Evolutionary conservation across 768 basidiomycete genomes (phyloP), one percentile per base, ranked within the genome.

Genomic region (Suillus fuscotomentosus): DNA sequence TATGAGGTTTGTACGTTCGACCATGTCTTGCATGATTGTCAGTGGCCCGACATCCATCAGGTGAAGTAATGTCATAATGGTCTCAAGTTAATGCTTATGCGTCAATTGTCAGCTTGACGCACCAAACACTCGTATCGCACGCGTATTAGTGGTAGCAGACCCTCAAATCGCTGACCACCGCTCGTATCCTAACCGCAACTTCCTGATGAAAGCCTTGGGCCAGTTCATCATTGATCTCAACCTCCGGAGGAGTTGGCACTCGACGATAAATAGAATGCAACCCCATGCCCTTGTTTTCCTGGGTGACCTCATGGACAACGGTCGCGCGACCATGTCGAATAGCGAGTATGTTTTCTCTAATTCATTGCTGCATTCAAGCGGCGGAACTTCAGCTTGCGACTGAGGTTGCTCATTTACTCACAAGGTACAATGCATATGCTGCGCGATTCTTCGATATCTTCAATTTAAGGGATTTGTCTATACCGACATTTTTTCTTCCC

Each of bases 271-370:
- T 45, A 76, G 79, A 7, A 80, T 85, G 61, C 78, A 75, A 31
- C 91, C 95, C 8, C 86, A 97, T 72, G 84, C 79, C 15, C 84
- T 97, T 5, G 78, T 97, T 2, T 91, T 97, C 67, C 80, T 95
- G 24, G 96, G 96, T 43, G 95, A 97, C 73, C 91, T 97, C 92
- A 86, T 97, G 86, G 94, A 97, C 70, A 87, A 85, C 61, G 95
- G 94, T 1, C 81, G 93, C 61, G 79, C 83, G 34, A 79, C 79
- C 24, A 90, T 90, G 83, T 73, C 83, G 3, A 82, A 85, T 57
- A 75, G 75, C 51, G 88, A 95, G 96, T 95, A 72, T 75, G 92
- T 83, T 11, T 60, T 64, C 39, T 24, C 27, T 38, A 7, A 60
- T 60, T 66, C 31, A 53, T 17, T 6, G 24, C 41, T 59, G n/a